Conservation (phyloP, 768 basidiomycete genomes). For the Boletus sensibilis region DNA sequence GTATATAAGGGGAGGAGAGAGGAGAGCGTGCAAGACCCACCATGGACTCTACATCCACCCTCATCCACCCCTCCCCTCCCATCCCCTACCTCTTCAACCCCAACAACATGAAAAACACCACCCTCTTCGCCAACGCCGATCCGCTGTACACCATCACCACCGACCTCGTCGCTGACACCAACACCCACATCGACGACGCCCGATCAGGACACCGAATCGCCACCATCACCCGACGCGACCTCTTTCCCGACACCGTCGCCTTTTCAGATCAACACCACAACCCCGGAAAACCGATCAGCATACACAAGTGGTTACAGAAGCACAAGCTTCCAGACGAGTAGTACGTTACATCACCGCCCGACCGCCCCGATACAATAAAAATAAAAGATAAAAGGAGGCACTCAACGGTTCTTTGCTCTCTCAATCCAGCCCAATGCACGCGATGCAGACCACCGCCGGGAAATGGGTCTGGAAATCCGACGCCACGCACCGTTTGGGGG, state of each 20-base stretch:
- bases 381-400: too few relatives aligned
- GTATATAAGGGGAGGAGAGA: too few relatives aligned
- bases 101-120: constrained; percentile 12
- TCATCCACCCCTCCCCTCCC: not conserved
- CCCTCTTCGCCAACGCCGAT: constrained; percentile 3
- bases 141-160: constrained; percentile 15
- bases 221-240: not conserved
- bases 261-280: too few relatives aligned
- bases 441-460: constrained; percentile 6
- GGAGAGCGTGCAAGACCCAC: too few relatives aligned
- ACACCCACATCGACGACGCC: constrained; percentile 7
- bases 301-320: too few relatives aligned
- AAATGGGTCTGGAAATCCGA: constrained; percentile 16
- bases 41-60: constrained; percentile 3
- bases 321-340: too few relatives aligned
- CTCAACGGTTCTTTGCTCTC: not conserved
- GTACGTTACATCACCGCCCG: too few relatives aligned
- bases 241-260: too few relatives aligned
- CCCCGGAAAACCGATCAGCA: too few relatives aligned
- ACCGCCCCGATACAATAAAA: too few relatives aligned
- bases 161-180: constrained; percentile 4
- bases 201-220: constrained; percentile 7
- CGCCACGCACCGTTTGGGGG: constrained; percentile 10
- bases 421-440: constrained; percentile 2
- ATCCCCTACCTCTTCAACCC: constrained; percentile 10